A percentile compares a stretch with the other conserved stretches of the same genome.
Conservation (phyloP, 2,329 filamentous ascomycete species). For the Leptographium procerum region DNA sequence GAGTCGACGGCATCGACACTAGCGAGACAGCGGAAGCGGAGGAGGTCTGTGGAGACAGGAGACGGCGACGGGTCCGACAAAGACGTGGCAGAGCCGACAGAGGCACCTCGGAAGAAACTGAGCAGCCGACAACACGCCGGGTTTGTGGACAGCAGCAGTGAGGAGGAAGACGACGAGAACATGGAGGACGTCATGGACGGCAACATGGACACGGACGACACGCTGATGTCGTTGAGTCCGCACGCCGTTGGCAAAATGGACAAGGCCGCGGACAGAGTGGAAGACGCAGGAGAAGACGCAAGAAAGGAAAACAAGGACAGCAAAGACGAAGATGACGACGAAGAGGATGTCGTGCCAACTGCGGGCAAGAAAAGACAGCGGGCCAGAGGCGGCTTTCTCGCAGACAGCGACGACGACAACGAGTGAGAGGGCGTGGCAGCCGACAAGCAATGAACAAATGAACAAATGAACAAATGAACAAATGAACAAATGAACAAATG, state of each 20-base stretch:
- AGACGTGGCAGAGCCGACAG: background rate
- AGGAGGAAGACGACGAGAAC: background rate
- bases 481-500: no score
- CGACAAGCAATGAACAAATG: no score
- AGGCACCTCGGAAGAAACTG: background rate
- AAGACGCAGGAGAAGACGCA: no score
- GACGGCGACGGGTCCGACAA: background rate
- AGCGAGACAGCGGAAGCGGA: conserved; percentile 3
- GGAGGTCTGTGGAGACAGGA: conserved; percentile 2
- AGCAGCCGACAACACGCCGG: background rate
- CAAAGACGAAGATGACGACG: conserved; percentile 4
- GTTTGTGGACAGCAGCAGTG: background rate
- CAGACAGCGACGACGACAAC: conserved; percentile 47
- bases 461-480: no score
- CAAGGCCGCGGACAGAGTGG: background rate
- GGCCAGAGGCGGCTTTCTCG: conserved; percentile 41
- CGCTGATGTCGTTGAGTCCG: no score
- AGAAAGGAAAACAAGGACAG: no score
- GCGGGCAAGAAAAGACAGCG: conserved; percentile 27
- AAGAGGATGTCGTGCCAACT: conserved; percentile 23
- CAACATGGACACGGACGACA: background rate
- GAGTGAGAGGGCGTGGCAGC: background rate
- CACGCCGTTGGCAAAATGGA: background rate
- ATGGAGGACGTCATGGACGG: background rate
- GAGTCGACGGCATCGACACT: background rate